A percentile compares a stretch with the other conserved stretches of the same genome.
phyloP scores from a whole-genome alignment of 1,139 yeast species.

The Yamadazyma sp. region DNA sequence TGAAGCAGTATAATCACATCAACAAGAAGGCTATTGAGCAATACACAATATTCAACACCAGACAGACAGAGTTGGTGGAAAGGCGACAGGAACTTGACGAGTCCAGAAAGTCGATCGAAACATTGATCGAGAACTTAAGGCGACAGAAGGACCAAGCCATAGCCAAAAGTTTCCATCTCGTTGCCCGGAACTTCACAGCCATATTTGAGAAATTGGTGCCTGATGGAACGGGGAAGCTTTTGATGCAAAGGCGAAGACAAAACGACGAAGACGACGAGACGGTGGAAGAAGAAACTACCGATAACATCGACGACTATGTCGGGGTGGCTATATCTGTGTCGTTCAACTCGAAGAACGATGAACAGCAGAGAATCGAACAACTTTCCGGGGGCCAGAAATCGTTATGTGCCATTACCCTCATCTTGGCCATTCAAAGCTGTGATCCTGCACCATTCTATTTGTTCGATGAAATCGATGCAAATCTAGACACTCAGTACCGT shows the following conservation, averaged over 20 bases:
- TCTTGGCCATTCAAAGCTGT: slow-evolving; percentile 88
- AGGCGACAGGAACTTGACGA: slow-evolving; percentile 70
- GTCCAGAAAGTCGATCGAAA: slow-evolving; percentile 73
- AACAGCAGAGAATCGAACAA: slow-evolving; percentile 86
- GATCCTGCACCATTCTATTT: slow-evolving; percentile 97
- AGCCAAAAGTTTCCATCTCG: slow-evolving; percentile 72
- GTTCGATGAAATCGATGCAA: slow-evolving; percentile 96
- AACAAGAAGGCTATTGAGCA: slow-evolving; percentile 92
- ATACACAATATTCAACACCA: slow-evolving; percentile 69
- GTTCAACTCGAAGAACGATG: slow-evolving; percentile 83
- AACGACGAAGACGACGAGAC: slow-evolving; percentile 8
- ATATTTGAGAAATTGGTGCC: slow-evolving; percentile 85
- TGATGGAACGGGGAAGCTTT: slow-evolving; percentile 71
- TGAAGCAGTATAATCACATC: slow-evolving; percentile 71
- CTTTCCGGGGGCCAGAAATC: slow-evolving; percentile 97
- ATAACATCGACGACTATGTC: slow-evolving; percentile 57
- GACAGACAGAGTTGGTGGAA: slow-evolving; percentile 62
- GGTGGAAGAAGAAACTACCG: slow-evolving; percentile 21
- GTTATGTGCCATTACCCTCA: slow-evolving; percentile 88
- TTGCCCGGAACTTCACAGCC: slow-evolving; percentile 68
- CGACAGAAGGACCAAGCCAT: slow-evolving; percentile 84
- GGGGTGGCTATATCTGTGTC: slow-evolving; percentile 91
- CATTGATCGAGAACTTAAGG: slow-evolving; percentile 69
- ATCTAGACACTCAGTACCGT: slow-evolving; percentile 89
- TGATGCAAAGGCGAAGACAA: slow-evolving; percentile 53